phyloP scores from a whole-genome alignment of 139 green algal genomes.

The Pycnococcus provasolii region DNA sequence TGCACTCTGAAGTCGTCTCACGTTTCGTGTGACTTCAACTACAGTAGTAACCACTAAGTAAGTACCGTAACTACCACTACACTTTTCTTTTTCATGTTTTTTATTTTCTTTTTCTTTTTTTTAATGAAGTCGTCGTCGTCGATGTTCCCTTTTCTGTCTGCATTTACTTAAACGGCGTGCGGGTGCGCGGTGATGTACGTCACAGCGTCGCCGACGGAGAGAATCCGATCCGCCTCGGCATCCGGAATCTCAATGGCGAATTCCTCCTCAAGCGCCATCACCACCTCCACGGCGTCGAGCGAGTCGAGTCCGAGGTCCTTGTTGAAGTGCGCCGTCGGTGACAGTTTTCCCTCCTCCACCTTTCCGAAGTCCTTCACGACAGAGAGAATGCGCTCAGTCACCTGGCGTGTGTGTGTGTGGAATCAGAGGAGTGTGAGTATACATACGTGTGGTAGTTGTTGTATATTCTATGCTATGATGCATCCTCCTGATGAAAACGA shows the following conservation, averaged over 20 bases:
- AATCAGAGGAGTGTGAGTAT: no score
- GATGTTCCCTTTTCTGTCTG: no score
- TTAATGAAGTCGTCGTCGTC: no score
- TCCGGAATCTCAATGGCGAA: conserved; percentile 98
- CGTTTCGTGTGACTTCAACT: no score
- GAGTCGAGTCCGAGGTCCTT: conserved; percentile 94
- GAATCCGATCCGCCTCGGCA: conserved; percentile 94
- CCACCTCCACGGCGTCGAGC: conserved; percentile 95
- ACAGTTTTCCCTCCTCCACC: conserved; percentile 85
- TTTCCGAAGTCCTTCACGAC: conserved; percentile 98
- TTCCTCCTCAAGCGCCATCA: conserved; percentile 99
- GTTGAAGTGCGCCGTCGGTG: conserved; percentile 60
- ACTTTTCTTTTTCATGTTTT: no score
- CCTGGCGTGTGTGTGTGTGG: conserved; percentile 26
- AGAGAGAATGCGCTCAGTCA: conserved; percentile 79
- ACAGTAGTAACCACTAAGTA: no score
- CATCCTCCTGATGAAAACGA: no score
- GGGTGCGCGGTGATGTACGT: conserved; percentile 69
- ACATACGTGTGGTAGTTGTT: no score
- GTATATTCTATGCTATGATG: no score
- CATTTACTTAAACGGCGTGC: conserved; percentile 11
- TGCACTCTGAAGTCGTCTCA: no score
- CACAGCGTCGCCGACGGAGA: conserved; percentile 72
- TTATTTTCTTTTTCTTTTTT: no score
- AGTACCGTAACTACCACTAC: no score